Evolutionary conservation across 2,329 filamentous ascomycete genomes (phyloP).

Genomic region (Alternaria longipes): DNA sequence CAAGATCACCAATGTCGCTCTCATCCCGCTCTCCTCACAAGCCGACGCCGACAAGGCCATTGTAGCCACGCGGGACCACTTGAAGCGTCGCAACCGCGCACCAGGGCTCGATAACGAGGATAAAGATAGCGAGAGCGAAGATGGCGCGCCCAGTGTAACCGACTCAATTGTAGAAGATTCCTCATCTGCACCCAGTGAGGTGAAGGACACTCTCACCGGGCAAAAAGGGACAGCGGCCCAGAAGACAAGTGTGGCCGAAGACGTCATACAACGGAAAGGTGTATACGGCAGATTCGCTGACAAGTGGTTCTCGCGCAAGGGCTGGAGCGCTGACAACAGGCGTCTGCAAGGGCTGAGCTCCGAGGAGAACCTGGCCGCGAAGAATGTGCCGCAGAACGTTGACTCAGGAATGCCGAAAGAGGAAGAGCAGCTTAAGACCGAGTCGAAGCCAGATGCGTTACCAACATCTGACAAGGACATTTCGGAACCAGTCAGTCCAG

Average conservation of each 20-base stretch:
- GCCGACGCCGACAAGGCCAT: slow-evolving; percentile 78
- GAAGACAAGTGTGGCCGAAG: slow-evolving; percentile 75
- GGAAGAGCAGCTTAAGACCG: slow-evolving; percentile 30
- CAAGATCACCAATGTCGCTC: slow-evolving; percentile 83
- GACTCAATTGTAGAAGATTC: slow-evolving; percentile 50
- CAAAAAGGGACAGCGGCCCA: slow-evolving; percentile 34
- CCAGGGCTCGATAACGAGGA: slow-evolving; percentile 35
- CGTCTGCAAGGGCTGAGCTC: slow-evolving; percentile 74
- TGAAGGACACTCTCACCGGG: slow-evolving; percentile 43
- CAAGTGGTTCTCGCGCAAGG: slow-evolving; percentile 88
- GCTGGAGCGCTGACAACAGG: slow-evolving; percentile 78
- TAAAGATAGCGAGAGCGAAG: slow-evolving; percentile 47
- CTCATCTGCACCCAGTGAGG: slow-evolving; percentile 44
- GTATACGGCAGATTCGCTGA: slow-evolving; percentile 89
- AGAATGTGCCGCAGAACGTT: slow-evolving; percentile 46
- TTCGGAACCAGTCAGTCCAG: slow-evolving; percentile 37
- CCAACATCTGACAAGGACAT: slow-evolving; percentile 32
- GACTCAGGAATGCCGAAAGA: slow-evolving; percentile 39
- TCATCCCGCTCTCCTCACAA: slow-evolving; percentile 86
- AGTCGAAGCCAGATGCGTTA: slow-evolving; percentile 31
- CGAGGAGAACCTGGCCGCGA: slow-evolving; percentile 55
- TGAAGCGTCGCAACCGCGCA: slow-evolving; percentile 49
- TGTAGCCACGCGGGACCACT: slow-evolving; percentile 63
- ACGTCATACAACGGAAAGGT: slow-evolving; percentile 84
- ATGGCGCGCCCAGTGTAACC: slow-evolving; percentile 46